Conservation (phyloP, 1,139 yeast genomes). For the Blastobotrys apis region DNA sequence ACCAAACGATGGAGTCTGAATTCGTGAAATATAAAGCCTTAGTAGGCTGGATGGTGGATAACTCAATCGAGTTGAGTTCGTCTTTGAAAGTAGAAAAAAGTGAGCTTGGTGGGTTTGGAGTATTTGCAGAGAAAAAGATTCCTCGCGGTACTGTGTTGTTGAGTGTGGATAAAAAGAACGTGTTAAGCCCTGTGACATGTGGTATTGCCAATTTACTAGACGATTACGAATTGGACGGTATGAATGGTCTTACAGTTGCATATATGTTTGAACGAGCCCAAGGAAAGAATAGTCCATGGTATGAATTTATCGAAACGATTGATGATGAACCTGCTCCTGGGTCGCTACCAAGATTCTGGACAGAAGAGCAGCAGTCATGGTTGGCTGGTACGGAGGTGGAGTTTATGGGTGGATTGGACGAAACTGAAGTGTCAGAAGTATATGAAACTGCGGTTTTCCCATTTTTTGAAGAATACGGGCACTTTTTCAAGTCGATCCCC, state of each 20-base stretch:
- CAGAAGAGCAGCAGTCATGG: slow-evolving; percentile 43
- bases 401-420: slow-evolving; percentile 57
- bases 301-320: slow-evolving; percentile 54
- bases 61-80: slow-evolving; percentile 27
- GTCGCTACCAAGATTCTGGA: slow-evolving; percentile 56
- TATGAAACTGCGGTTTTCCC: slow-evolving; percentile 43
- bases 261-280: slow-evolving; percentile 63
- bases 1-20: too few relatives aligned
- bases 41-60: slow-evolving; percentile 31
- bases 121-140: slow-evolving; percentile 50
- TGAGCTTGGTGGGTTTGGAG: slow-evolving; percentile 66
- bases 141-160: slow-evolving; percentile 32
- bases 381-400: slow-evolving; percentile 68
- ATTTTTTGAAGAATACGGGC: slow-evolving; percentile 27
- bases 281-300: slow-evolving; percentile 71
- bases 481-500: slow-evolving; percentile 22
- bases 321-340: slow-evolving; percentile 32
- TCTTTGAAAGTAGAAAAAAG: slow-evolving; percentile 47
- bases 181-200: slow-evolving; percentile 39
- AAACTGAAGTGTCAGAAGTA: slow-evolving; percentile 51
- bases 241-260: slow-evolving; percentile 62
- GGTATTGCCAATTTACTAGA: slow-evolving; percentile 62
- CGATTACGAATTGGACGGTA: slow-evolving; percentile 59
- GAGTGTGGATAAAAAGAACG: slow-evolving; percentile 32
- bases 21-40: slow-evolving; percentile 23